Conservation (phyloP, 73 alveolate species). For the Paramecium tetraurelia region DNA sequence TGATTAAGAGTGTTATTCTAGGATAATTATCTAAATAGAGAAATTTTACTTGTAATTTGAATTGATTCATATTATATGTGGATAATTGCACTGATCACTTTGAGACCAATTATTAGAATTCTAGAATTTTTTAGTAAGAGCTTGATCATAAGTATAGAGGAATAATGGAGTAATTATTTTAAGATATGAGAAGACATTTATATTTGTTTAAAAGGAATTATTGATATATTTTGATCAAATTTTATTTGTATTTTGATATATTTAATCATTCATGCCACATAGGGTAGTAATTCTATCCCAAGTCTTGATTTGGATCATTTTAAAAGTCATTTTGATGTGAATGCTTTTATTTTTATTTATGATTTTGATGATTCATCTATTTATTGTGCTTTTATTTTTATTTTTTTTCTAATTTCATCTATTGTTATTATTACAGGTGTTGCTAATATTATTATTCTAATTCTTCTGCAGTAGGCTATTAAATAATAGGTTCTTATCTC, state of each 20-base stretch:
- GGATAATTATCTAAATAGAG: neutral
- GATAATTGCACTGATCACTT: neutral
- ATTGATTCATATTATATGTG: neutral
- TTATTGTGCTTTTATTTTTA: neutral
- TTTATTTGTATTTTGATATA: neutral
- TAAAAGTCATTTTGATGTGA: neutral
- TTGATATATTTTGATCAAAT: neutral
- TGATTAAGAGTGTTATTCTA: neutral
- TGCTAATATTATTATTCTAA: neutral
- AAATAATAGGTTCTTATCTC: neutral
- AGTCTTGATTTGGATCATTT: neutral
- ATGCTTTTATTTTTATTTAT: neutral
- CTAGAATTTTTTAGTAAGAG: neutral
- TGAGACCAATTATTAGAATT: neutral
- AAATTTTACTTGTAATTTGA: neutral
- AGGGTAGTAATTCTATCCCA: neutral
- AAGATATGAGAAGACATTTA: too few relatives aligned
- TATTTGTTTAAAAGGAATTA: too few relatives aligned
- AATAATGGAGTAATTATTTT: too few relatives aligned
- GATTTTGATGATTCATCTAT: neutral
- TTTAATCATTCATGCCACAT: neutral
- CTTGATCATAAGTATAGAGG: too few relatives aligned
- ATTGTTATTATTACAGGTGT: neutral
- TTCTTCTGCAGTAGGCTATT: neutral
- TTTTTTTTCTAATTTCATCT: neutral